Percentiles rank a stretch among this genome's conserved stretches.
Conservation (phyloP, 2,329 filamentous ascomycete species). For the Pseudogymnoascus sp. region DNA sequence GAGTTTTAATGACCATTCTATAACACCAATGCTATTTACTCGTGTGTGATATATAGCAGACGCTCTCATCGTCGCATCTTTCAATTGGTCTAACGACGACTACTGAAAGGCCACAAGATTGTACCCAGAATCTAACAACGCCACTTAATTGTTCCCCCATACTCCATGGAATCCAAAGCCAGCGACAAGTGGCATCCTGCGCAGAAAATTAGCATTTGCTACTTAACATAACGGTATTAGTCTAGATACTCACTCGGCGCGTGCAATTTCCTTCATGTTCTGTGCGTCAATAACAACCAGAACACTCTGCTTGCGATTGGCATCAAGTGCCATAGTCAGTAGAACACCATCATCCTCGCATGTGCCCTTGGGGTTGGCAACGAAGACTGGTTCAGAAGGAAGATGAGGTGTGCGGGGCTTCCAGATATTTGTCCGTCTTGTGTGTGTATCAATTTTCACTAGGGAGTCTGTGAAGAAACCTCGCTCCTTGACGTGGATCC, state of each 20-base stretch:
- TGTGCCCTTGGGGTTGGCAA: slow-evolving; percentile 40
- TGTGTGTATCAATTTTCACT: slow-evolving; percentile 55
- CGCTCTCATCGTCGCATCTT: neutral
- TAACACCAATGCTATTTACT: neutral
- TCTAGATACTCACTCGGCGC: slow-evolving; percentile 50
- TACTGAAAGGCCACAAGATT: neutral
- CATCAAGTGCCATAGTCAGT: slow-evolving; percentile 57
- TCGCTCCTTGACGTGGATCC: slow-evolving; percentile 46
- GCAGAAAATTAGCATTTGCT: neutral
- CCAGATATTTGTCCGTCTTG: slow-evolving; percentile 48
- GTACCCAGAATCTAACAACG: neutral
- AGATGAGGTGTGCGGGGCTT: slow-evolving; percentile 49
- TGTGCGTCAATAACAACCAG: slow-evolving; percentile 55
- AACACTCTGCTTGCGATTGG: slow-evolving; percentile 49
- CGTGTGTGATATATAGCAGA: neutral
- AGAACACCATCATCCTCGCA: slow-evolving; percentile 56
- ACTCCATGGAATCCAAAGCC: neutral
- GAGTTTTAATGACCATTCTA: neutral
- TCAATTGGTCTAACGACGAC: neutral
- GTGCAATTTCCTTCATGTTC: slow-evolving; percentile 53
- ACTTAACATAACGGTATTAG: neutral
- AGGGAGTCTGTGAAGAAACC: slow-evolving; percentile 55
- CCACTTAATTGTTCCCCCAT: neutral
- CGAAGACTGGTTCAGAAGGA: slow-evolving; percentile 61
- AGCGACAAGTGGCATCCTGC: neutral